phyloP scores from a whole-genome alignment of 2,329 filamentous ascomycete species.

The Fusarium foetens region DNA sequence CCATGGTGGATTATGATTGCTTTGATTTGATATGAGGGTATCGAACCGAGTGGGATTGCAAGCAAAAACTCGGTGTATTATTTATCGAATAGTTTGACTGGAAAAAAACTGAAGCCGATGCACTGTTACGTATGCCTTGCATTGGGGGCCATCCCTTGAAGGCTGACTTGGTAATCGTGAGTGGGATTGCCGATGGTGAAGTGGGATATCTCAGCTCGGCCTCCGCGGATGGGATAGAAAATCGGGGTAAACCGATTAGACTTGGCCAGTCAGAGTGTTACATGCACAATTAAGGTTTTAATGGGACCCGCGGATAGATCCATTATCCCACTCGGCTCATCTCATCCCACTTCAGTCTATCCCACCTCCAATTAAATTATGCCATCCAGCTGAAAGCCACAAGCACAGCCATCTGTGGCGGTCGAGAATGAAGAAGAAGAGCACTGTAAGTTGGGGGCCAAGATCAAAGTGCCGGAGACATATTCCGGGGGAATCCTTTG shows the following conservation, averaged over 20 bases:
- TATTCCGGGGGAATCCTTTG: neutral
- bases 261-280: neutral
- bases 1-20: slow-evolving; percentile 24
- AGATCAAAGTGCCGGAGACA: neutral
- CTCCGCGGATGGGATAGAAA: neutral
- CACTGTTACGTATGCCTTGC: slow-evolving; percentile 14
- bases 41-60: slow-evolving; percentile 32
- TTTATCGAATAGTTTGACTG: slow-evolving; percentile 4
- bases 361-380: neutral
- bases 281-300: neutral
- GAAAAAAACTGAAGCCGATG: neutral
- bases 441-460: neutral
- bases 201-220: slow-evolving; percentile 31
- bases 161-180: slow-evolving; percentile 39
- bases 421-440: neutral
- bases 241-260: neutral
- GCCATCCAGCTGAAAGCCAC: neutral
- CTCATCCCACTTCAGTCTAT: slow-evolving; percentile 16
- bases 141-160: slow-evolving; percentile 13
- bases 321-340: slow-evolving; percentile 24
- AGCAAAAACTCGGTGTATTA: neutral
- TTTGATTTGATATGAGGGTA: slow-evolving; percentile 11
- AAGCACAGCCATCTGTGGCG: slow-evolving; percentile 2
- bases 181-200: slow-evolving; percentile 32
- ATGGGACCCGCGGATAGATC: neutral